Conservation (phyloP, 768 basidiomycete genomes). For the Leccinum obscurum region DNA sequence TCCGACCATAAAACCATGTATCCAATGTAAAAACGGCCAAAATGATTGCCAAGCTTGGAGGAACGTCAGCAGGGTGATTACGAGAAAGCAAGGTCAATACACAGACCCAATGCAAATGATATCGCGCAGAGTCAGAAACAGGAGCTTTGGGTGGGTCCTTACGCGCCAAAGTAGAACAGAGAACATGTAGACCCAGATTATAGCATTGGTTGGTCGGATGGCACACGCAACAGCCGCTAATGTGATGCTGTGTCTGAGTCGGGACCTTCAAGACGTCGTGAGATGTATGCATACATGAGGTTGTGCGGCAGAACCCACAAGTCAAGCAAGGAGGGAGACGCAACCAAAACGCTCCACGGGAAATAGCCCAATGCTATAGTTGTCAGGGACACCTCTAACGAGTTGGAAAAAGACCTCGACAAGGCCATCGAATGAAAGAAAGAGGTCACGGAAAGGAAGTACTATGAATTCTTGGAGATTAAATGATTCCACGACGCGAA, state of each 20-base stretch:
- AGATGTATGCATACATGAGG: conserved; percentile 20
- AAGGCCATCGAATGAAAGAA: conserved; percentile 85
- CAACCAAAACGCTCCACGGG: conserved; percentile 59
- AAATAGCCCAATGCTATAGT: conserved; percentile 75
- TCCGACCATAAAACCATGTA: conserved; percentile 63
- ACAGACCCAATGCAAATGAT: conserved; percentile 45
- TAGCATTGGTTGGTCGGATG: conserved; percentile 83
- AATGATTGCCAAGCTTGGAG: conserved; percentile 21
- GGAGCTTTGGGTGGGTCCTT: conserved; percentile 34
- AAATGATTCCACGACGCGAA: neutral
- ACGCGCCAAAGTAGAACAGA: conserved; percentile 55
- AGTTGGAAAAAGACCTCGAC: conserved; percentile 90
- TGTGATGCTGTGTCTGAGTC: conserved; percentile 38
- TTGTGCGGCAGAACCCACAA: conserved; percentile 13
- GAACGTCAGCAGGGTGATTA: conserved; percentile 13
- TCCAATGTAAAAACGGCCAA: conserved; percentile 52
- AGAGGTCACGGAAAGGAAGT: conserved; percentile 78
- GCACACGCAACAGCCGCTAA: conserved; percentile 80
- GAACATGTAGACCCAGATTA: conserved; percentile 82
- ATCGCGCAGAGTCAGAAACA: conserved; percentile 40
- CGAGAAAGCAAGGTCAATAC: conserved; percentile 14
- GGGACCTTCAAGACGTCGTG: conserved; percentile 34
- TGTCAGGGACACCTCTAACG: conserved; percentile 85
- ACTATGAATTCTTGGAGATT: conserved; percentile 41
- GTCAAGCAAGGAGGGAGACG: conserved; percentile 23